Evolutionary conservation across 1,284 basidiomycete genomes (phyloP), one percentile per base, ranked within the genome.

Genomic region (Termitomyces sp.): DNA sequence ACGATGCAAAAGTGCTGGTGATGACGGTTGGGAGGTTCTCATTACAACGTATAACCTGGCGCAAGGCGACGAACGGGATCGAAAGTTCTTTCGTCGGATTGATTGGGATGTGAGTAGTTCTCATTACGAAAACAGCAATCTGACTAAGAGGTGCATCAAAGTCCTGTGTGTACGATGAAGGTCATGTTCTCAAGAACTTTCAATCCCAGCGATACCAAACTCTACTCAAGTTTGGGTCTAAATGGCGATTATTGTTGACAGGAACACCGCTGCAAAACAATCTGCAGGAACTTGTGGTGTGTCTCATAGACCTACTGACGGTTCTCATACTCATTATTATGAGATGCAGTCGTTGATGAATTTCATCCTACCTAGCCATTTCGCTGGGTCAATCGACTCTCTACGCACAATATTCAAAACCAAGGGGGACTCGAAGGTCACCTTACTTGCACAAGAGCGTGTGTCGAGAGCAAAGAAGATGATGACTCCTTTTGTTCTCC

Each of bases 401-500:
- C 75, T 99, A 6, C 84, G 92, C 11, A 90, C 93, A 11, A 97
- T 99, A 61, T 99, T 99, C 83, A 99, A 98, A 71, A 91, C 93
- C 35, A 93, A 92, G 62, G 86, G 90, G 5, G 90, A 93, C 62
- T 86, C 88, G 9, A 91, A 90, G 57, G 84, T 91, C 46, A 90
- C 89, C 39, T 68, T 97, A 39, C 83, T 99, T 13, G 90, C 94
- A 5, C 86, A 91, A 65, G 88, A 94, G 66, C 86, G 95, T 43
- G 90, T 97, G 24, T 91, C 93, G 46, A 76, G 96, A 52, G 97
- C 97, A 5, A 97, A 98, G 73, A 93, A 91, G 68, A 97, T 99
- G 94, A 94, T 99, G 87, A 95, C 92, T 14, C 97, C 97, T 0
- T 99, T 99, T 67, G 95, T 99, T 26, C 79, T 99, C 18, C 88